Percentiles rank a stretch among this genome's conserved stretches.
Evolutionary conservation across 768 basidiomycete genomes (phyloP).

Genomic region (Sarcodon sp.): DNA sequence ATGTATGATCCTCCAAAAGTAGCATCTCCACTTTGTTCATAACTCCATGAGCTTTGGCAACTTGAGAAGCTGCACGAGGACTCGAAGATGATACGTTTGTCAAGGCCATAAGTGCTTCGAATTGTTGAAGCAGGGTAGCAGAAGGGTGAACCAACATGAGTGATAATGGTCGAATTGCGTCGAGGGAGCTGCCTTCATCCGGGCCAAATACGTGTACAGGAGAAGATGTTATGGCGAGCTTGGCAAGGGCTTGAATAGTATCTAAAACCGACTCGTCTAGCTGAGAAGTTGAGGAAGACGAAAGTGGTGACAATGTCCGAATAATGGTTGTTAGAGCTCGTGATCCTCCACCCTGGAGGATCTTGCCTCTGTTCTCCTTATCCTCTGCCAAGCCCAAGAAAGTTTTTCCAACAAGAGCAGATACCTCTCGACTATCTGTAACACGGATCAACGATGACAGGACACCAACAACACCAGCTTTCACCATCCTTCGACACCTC

Average conservation of each 20-base stretch:
- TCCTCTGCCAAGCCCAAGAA: slow-evolving; percentile 67
- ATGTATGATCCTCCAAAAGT: slow-evolving; percentile 68
- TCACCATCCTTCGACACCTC: slow-evolving; percentile 44
- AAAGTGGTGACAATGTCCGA: slow-evolving; percentile 27
- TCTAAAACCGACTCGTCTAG: slow-evolving; percentile 36
- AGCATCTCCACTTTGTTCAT: slow-evolving; percentile 57
- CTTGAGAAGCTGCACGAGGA: slow-evolving; percentile 47
- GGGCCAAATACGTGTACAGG: slow-evolving; percentile 89
- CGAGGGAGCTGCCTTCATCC: slow-evolving; percentile 58
- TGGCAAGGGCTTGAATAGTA: slow-evolving; percentile 82
- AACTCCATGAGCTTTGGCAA: slow-evolving; percentile 49
- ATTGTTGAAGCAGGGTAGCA: slow-evolving; percentile 67
- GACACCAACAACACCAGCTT: slow-evolving; percentile 50
- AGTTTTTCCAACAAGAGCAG: slow-evolving; percentile 42
- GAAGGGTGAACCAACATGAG: slow-evolving; percentile 56
- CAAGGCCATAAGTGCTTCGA: slow-evolving; percentile 92
- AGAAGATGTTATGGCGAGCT: slow-evolving; percentile 85
- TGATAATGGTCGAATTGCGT: slow-evolving; percentile 76
- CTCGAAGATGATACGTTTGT: slow-evolving; percentile 86
- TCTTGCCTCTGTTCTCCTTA: slow-evolving; percentile 60
- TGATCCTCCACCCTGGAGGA: slow-evolving; percentile 69
- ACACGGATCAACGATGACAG: slow-evolving; percentile 42
- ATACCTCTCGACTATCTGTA: slow-evolving; percentile 53
- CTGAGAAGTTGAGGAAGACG: slow-evolving; percentile 15
- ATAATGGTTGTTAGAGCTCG: slow-evolving; percentile 52